Evolutionary conservation across 352 stramenopile genomes (phyloP), one percentile per base, ranked within the genome.

Genomic region (Phytophthora capsici): DNA sequence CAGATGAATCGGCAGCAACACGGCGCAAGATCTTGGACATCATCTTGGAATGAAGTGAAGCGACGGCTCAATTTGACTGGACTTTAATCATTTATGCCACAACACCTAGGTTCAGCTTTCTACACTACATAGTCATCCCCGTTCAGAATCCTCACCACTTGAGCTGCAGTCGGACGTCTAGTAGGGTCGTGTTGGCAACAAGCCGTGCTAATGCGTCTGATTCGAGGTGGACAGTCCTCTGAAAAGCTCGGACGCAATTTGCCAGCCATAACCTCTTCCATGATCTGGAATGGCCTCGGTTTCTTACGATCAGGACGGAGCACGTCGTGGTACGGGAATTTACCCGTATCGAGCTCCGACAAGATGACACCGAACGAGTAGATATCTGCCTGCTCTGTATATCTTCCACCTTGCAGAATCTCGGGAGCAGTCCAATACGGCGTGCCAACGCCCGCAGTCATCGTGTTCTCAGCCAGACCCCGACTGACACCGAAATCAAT

Each of bases 161-260:
- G n/a, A 7, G 14, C 25, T 17, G 71, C 71, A 8, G 60, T 74
- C 4, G 73, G 73, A 10, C 71, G 70, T 34, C 57, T 46, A 6
- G 49, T 14, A 0, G 77, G 68, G 37, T 85, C 67, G 10, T 76
- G 63, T 25, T 85, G 71, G 16, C 80, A 73, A 20, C 77, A 84
- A 3, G 60, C 51, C 20, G 68, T 63, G 3, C 71, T 69, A 16
- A 82, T 53, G 1, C 63, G 60, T n/a, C 43, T 57, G 13, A 86
- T 77, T 8, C 44, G 54, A 2, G 44, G 43, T 12, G 77, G 78
- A 25, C 79, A 90, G 5, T 67, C 44, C 0, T 57, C 54, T 2
- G 48, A 75, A 43, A 84, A 86, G 16, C 41, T 73, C 12, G 77
- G 79, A n/a, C 72, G 75, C 20, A 86, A 36, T 2, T 52, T 58